Evolutionary conservation across 495 filamentous ascomycete genomes (phyloP), one percentile per base, ranked within the genome.

Genomic region (Daldinia loculata): DNA sequence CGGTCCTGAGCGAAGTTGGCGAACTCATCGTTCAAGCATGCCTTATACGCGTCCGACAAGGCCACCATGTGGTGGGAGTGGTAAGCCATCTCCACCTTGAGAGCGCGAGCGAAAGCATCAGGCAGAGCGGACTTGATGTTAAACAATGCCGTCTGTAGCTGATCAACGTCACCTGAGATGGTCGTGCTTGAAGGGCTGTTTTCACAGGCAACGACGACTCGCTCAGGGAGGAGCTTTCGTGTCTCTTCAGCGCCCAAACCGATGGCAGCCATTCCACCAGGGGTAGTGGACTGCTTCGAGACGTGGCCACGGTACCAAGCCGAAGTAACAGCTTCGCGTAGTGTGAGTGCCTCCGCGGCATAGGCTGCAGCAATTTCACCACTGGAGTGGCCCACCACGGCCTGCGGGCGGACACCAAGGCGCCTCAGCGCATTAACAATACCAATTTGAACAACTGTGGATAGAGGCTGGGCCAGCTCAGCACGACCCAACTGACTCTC

Each of bases 341-440:
- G 55, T 1, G 69, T 62, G 4, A 80, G 30, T 0, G 43, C 43
- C 4, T 77, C 79, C 5, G 66, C 63, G 15, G 80, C 75, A 63
- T 82, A 82, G 0, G 80, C 79, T 0, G 78, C 80, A 0, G 79
- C 81, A 7, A 83, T 78, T 48, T 84, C 82, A 4, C 82, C 81
- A 17, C 71, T 75, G 1, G 79, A 81, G 51, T 84, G 82, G 0
- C 82, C 81, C 4, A 78, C 69, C 0, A 76, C 74, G 8, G 75
- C 75, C 11, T 24, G 61, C 0, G 86, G 83, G 1, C 55, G 51
- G 19, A 89, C 75, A 24, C 77, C 78, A 79, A 78, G 84, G 4
- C 73, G 76, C 1, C 50, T 50, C 6, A 89, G 74, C 0, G 89
- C 67, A 22, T 84, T 77, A 0, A 88, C 83, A 9, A 90, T 48